phyloP scores from a whole-genome alignment of 2,329 filamentous ascomycete genomes.

The Chaetomium globosum region DNA sequence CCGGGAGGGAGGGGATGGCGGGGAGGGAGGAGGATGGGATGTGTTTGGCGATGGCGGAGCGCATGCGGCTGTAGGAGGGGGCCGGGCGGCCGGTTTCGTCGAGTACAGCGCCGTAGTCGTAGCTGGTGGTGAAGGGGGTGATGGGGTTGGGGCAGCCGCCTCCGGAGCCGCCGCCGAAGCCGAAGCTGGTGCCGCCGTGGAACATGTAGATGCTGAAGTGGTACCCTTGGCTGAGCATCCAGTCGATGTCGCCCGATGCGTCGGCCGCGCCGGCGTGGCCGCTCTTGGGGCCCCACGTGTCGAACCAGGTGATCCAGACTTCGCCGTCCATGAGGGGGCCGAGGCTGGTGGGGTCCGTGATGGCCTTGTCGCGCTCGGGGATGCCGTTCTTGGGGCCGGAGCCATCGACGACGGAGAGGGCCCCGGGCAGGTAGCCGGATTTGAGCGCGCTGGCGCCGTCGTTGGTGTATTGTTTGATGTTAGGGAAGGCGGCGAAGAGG shows the following conservation, averaged over 20 bases:
- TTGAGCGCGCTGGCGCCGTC: no score
- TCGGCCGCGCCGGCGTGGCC: constrained; percentile 7
- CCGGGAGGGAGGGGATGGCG: no score
- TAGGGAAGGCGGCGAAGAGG: no score
- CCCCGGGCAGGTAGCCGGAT: no score
- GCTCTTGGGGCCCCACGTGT: constrained; percentile 4
- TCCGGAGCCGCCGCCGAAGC: background rate
- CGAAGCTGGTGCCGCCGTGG: constrained; percentile 4
- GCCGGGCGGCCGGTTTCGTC: constrained; percentile 2
- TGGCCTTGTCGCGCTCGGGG: constrained; percentile 7
- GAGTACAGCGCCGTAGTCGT: constrained; percentile 3
- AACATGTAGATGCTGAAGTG: constrained; percentile 10
- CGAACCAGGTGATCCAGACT: constrained; percentile 3
- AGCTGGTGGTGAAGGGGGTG: background rate
- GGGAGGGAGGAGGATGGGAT: no score
- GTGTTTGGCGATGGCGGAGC: no score
- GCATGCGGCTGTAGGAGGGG: no score
- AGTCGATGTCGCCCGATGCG: constrained; percentile 4
- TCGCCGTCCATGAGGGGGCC: constrained; percentile 2
- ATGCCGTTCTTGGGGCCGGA: background rate
- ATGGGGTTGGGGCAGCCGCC: background rate
- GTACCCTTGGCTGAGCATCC: background rate
- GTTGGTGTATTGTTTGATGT: no score
- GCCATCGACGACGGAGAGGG: background rate
- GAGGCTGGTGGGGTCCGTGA: background rate